phyloP scores from a whole-genome alignment of 108 stramenopile species.

The Phaeodactylum tricornutum region DNA sequence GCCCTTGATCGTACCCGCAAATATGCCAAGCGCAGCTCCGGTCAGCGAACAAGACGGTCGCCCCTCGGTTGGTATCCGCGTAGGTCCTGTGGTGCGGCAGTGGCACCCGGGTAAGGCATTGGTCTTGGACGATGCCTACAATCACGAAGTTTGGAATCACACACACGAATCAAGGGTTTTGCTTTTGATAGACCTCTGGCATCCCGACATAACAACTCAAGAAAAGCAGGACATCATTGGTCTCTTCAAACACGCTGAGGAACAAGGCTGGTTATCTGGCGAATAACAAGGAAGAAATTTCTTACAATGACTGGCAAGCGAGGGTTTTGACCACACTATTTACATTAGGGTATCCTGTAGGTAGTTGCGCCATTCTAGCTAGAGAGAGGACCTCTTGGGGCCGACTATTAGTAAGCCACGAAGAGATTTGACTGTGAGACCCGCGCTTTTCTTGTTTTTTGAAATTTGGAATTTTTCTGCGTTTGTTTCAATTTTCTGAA shows the following conservation, averaged over 20 bases:
- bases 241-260: slow-evolving; percentile 65
- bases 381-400: no score
- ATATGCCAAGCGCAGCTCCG: no score
- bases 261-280: slow-evolving; percentile 48
- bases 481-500: no score
- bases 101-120: slow-evolving; percentile 83
- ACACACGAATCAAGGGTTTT: slow-evolving; percentile 58
- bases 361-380: no score
- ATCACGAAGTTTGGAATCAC: slow-evolving; percentile 97
- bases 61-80: slow-evolving; percentile 60
- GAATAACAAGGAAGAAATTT: no score
- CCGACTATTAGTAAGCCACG: no score
- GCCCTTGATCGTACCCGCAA: slow-evolving; percentile 81
- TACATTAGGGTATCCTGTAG: no score
- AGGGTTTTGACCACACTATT: no score
- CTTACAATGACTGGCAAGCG: no score
- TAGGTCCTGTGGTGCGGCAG: slow-evolving; percentile 57
- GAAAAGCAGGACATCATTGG: slow-evolving; percentile 55
- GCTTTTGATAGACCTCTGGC: slow-evolving; percentile 81
- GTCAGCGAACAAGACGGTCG: neutral
- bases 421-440: no score
- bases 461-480: no score
- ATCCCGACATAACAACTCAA: slow-evolving; percentile 64
- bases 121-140: slow-evolving; percentile 92
- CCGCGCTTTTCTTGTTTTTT: no score